Evolutionary conservation across 75 land plant species (phyloP).

Genomic region (Sequoia sempervirens): DNA sequence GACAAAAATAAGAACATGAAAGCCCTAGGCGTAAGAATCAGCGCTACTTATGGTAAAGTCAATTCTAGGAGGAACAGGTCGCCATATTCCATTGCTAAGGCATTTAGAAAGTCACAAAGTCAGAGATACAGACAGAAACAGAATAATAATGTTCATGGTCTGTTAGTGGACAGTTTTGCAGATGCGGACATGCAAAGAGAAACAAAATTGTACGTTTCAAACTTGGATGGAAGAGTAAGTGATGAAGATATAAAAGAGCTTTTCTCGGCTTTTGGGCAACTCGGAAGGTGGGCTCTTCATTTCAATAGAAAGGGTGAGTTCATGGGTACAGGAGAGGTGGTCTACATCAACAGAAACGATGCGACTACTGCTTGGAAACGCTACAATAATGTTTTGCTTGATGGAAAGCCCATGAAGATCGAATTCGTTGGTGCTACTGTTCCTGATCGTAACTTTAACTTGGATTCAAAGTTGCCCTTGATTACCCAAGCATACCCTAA

Average conservation of each 20-base stretch:
- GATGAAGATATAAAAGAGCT: not conserved
- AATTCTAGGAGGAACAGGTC: not conserved
- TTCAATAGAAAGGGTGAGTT: not conserved
- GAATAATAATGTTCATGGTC: not conserved
- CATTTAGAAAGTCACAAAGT: not conserved
- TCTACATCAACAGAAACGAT: constrained; percentile 15
- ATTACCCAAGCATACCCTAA: too few species aligned
- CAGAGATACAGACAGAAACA: not conserved
- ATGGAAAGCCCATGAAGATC: constrained; percentile 44
- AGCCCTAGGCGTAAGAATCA: too few species aligned
- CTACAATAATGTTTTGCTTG: constrained; percentile 38
- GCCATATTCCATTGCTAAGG: not conserved
- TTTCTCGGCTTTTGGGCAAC: not conserved
- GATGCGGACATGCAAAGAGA: not conserved
- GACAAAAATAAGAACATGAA: too few species aligned
- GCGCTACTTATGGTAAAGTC: not conserved
- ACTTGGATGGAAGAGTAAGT: too few species aligned
- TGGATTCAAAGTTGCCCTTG: not conserved
- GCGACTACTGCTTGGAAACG: constrained; percentile 25
- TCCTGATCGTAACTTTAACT: not conserved
- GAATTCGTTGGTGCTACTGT: constrained; percentile 31
- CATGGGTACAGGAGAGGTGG: constrained; percentile 41
- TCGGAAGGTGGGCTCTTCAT: not conserved
- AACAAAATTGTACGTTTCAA: too few species aligned
- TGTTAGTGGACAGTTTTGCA: not conserved